Evolutionary conservation across 164 flowering plant genomes (phyloP), one percentile per base, ranked within the genome.

Genomic region (Litsea cubeba): DNA sequence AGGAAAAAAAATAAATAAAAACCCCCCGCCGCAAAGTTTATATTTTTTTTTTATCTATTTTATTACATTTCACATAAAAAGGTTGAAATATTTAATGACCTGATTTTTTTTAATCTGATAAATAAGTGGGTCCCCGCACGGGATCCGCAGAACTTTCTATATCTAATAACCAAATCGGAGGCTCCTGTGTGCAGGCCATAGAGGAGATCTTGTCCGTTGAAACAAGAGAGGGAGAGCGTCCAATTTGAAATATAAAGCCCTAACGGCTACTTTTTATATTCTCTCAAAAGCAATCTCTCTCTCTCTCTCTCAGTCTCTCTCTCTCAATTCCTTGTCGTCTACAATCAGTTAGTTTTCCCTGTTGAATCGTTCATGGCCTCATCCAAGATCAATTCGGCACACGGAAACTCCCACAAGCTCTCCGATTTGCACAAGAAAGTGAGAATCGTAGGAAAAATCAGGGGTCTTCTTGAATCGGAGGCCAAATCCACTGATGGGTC

Each of bases 361-460:
- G 20, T 54, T 54, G 71, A 25, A 5, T 57, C 12, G 15, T 35
- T 22, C 63, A 66, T 73, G 77, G 77, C 69, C 26, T 26, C 68
- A 26, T 30, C 46, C 20, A 40, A 49, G 15, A 17, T 25, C 10
- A 65, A 71, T 65, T 65, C 70, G 12, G 50, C 69, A 10, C 51
- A 11, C 17, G 20, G 26, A 2, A 70, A 50, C 30, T 62, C 63
- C 8, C 26, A 40, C 32, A 26, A 12, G n/a, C n/a, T 35, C 24
- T 62, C 73, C 10, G 11, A 30, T 51, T 10, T 64, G 22, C 30
- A 32, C 23, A 64, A 22, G 5, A 70, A 50, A 35, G 65, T 76
- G 30, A 70, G 78, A 50, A 76, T 76, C 14, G 78, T 76, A 14
- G 78, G 40, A 14, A 76, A 51, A 65, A 71, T 76, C 35, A 71